Conservation (phyloP, 164 flowering plant genomes). For the Umbellularia californica region DNA sequence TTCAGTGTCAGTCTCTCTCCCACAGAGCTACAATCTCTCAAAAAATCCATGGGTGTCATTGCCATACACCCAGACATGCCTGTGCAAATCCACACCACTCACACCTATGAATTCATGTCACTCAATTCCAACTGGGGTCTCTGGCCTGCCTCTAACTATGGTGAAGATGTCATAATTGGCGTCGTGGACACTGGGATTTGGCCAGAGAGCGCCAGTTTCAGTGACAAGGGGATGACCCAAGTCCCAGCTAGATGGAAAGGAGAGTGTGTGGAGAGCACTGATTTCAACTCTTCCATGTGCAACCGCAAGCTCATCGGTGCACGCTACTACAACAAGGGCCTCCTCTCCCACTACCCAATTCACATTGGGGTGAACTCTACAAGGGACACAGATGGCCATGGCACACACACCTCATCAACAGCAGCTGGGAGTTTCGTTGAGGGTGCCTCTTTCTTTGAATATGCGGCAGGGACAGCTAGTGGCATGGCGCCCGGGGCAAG, state of each 20-base stretch:
- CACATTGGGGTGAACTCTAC: constrained; percentile 26
- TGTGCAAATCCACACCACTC: constrained; percentile 46
- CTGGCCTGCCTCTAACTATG: constrained; percentile 27
- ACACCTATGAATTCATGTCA: constrained; percentile 38
- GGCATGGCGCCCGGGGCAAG: constrained; percentile 36
- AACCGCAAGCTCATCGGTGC: constrained; percentile 44
- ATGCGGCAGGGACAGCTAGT: constrained; percentile 34
- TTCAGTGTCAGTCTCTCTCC: constrained; percentile 31
- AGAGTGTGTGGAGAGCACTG: constrained; percentile 28
- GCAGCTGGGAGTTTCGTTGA: constrained; percentile 26
- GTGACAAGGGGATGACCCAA: constrained; percentile 29
- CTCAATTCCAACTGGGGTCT: constrained; percentile 24
- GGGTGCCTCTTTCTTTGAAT: constrained; percentile 28
- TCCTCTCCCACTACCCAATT: constrained; percentile 12
- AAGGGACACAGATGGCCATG: constrained; percentile 40
- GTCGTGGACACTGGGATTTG: constrained; percentile 41
- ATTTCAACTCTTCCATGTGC: constrained; percentile 32
- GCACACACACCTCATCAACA: constrained; percentile 41
- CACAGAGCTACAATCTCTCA: constrained; percentile 14
- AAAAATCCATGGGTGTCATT: constrained; percentile 30
- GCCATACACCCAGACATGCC: constrained; percentile 23
- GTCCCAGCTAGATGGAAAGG: constrained; percentile 45
- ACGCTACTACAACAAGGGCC: constrained; percentile 31
- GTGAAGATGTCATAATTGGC: constrained; percentile 27
- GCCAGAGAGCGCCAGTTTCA: constrained; percentile 42